Conservation (phyloP, 2,329 filamentous ascomycete species). For the Botrytis pseudocinerea region DNA sequence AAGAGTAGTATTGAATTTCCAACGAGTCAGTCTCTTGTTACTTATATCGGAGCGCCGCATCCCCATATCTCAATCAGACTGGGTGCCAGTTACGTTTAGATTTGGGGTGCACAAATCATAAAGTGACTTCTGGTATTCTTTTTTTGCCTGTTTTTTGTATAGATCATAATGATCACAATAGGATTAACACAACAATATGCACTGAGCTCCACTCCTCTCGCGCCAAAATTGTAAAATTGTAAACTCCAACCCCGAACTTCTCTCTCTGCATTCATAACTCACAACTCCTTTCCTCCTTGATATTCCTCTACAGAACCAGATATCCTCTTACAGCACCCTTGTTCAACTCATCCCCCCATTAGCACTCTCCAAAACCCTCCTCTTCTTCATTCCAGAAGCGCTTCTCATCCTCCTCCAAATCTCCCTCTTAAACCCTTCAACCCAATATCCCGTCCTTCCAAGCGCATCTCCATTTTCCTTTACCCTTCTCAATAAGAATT, state of each 20-base stretch:
- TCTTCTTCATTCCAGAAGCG: too few species aligned
- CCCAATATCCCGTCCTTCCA: conserved; percentile 42
- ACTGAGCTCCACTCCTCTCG: not conserved
- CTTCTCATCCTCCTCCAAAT: conserved; percentile 27
- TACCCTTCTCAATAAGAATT: conserved; percentile 66
- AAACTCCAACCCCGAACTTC: not conserved
- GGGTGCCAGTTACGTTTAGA: not conserved
- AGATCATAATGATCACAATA: too few species aligned
- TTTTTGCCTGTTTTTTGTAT: too few species aligned
- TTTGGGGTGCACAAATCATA: accelerated
- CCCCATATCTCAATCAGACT: not conserved
- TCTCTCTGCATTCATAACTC: not conserved
- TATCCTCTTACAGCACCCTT: not conserved
- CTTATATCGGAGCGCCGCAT: not conserved
- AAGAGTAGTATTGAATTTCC: not conserved
- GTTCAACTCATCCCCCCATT: not conserved
- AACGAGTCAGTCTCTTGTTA: not conserved
- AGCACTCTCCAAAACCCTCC: not conserved
- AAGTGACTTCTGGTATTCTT: not conserved
- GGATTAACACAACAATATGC: not conserved
- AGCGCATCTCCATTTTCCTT: conserved; percentile 50
- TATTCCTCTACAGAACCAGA: not conserved
- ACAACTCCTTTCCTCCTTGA: not conserved
- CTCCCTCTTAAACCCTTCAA: conserved; percentile 28
- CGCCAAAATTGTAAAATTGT: not conserved